Base-by-base conservation (phyloP, 768 basidiomycete genomes). In the Dacryopinax spathularia region DNA sequence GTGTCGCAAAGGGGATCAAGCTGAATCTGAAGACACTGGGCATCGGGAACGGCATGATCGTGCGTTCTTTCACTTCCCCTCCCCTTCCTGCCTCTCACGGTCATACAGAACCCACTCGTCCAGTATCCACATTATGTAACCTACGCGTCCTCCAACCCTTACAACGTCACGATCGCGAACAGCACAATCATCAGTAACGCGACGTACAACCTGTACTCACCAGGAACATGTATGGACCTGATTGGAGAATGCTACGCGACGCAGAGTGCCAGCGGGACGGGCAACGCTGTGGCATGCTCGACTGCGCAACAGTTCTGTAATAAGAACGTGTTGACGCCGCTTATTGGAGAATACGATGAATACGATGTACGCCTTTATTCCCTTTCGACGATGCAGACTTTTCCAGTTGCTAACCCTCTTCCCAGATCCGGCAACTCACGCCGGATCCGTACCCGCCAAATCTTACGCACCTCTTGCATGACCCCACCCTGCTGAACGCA, bases 21-120 rank as follows among this genome's bases (percentile, higher is more conserved):
- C 76, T 86, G 56, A 84, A 85, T 66, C 77, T 86, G n/a, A 79
- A 83, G 70, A 75, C 78, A 27, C 77, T 85, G n/a, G 85, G 82
- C 18, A 75, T 86, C 22, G 84, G 85, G 18, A 77, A 86, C 68
- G 84, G 84, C 12, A 71, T 85, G 25, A 84, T 83, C 3, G 83
- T 84, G 70, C 15, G 77, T 65, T 1, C 2, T 12, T 41, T 27
- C 31, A 56, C 33, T 15, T 27, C 0, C 25, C 15, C 37, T 16
- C 20, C 31, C 62, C 35, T 33, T 25, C 62, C 13, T 22, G 12
- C 31, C 27, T 59, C 36, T 62, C n/a, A 61, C 34, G 18, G 27
- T 9, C 4, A 15, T 48, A 31, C 62, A 81, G 70, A 72, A 69
- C 70, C 74, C 68, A 5, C 69, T 84, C 27, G 68, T 68, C 1